Percentiles rank a stretch among this genome's conserved stretches.
Conservation (phyloP, 306 rosid genomes). For the Chamaecrista fasciculata region DNA sequence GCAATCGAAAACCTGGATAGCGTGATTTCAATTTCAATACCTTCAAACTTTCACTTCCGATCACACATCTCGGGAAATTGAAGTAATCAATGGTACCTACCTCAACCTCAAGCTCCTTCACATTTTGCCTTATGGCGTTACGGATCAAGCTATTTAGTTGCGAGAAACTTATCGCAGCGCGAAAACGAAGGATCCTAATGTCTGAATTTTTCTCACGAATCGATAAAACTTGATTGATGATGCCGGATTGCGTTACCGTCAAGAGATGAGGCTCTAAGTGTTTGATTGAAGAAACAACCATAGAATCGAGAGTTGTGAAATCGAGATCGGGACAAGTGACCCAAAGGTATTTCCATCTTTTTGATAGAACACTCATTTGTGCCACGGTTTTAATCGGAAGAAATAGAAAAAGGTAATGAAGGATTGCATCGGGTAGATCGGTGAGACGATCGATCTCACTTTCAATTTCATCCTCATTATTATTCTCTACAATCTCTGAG, state of each 20-base stretch:
- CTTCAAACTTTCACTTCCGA: conserved; percentile 46
- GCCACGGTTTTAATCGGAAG: conserved; percentile 68
- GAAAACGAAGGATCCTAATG: conserved; percentile 56
- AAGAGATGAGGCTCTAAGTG: background rate
- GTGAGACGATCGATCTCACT: conserved; percentile 49
- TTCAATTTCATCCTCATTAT: conserved; percentile 13
- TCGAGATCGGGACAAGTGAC: conserved; percentile 75
- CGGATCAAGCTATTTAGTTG: conserved; percentile 58
- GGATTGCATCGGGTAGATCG: conserved; percentile 73
- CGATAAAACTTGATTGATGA: conserved; percentile 51
- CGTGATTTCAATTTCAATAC: conserved; percentile 49
- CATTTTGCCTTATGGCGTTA: conserved; percentile 54
- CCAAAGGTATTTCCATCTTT: conserved; percentile 69
- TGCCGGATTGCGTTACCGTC: conserved; percentile 30
- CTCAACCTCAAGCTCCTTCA: conserved; percentile 61
- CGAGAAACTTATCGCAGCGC: conserved; percentile 57
- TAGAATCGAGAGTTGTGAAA: conserved; percentile 49
- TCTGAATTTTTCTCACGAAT: conserved; percentile 50
- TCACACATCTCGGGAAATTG: conserved; percentile 67
- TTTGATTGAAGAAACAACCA: conserved; percentile 15
- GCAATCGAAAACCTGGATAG: conserved; percentile 60
- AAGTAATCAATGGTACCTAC: conserved; percentile 55
- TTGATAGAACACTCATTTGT: conserved; percentile 57
- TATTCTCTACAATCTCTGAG: background rate
- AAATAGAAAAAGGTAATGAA: conserved; percentile 57